A percentile compares a stretch with the other conserved stretches of the same genome.
Conservation (phyloP, 768 basidiomycete species). For the Panus rudis region DNA sequence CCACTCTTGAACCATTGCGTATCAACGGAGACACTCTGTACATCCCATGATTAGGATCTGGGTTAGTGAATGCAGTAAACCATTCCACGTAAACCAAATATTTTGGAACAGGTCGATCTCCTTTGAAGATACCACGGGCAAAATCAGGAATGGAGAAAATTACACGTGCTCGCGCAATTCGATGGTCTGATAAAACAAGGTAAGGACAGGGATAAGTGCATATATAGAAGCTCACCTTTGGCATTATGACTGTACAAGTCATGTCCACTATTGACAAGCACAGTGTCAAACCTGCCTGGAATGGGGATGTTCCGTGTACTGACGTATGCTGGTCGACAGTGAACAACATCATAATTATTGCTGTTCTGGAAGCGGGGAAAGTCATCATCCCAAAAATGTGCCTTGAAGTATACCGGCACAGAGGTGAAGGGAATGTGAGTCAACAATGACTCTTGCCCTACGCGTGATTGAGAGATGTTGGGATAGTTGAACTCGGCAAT, state of each 20-base stretch:
- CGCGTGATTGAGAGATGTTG: neutral
- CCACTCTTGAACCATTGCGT: neutral
- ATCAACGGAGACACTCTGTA: slow-evolving; percentile 1
- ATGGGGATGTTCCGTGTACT: slow-evolving; percentile 1
- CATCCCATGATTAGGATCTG: neutral
- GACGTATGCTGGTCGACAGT: neutral
- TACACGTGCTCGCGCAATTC: slow-evolving; percentile 18
- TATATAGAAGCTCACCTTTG: slow-evolving; percentile 1
- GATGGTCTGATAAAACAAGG: slow-evolving; percentile 1
- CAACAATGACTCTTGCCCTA: neutral
- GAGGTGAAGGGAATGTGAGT: no score
- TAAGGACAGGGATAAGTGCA: neutral
- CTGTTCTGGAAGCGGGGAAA: neutral
- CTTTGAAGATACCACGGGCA: neutral
- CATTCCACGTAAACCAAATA: slow-evolving; percentile 23
- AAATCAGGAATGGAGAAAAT: slow-evolving; percentile 20
- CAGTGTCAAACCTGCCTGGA: slow-evolving; percentile 8
- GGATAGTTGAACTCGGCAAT: neutral
- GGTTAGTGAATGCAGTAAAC: slow-evolving; percentile 16
- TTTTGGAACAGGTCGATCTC: neutral
- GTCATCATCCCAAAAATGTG: slow-evolving; percentile 4
- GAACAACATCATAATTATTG: slow-evolving; percentile 3
- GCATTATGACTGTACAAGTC: slow-evolving; percentile 1
- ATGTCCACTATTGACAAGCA: slow-evolving; percentile 2
- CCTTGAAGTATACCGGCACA: slow-evolving; percentile 6